These are phyloP conservation scores for Mycena latifolia DNA, from an alignment of 768 basidiomycete genomes.

Conservation along the genomic window DNA sequence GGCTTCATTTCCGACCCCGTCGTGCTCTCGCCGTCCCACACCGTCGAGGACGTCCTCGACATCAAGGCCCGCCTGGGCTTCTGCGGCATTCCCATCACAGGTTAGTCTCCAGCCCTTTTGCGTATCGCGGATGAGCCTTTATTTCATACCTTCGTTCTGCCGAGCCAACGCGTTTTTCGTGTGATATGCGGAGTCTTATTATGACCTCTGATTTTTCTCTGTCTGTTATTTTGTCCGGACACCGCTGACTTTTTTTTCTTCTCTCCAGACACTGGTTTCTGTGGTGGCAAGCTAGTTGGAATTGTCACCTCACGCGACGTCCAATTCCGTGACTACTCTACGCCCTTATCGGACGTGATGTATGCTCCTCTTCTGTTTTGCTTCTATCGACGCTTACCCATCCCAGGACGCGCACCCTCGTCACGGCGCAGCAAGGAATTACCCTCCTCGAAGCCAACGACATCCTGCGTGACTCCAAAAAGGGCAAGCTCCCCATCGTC, in stretches of 20 bases:
- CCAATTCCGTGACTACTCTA: slow-evolving; percentile 83
- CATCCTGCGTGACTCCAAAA: slow-evolving; percentile 95
- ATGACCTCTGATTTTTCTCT: slow-evolving; percentile 51
- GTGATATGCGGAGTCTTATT: slow-evolving; percentile 79
- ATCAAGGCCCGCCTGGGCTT: slow-evolving; percentile 95
- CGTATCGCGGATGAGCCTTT: slow-evolving; percentile 58
- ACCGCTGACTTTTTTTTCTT: slow-evolving; percentile 39
- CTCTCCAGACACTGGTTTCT: slow-evolving; percentile 89
- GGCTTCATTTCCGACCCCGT: slow-evolving; percentile 98
- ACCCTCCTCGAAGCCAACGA: slow-evolving; percentile 93
- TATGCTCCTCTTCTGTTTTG: not conserved
- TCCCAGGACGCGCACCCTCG: slow-evolving; percentile 77
- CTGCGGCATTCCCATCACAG: slow-evolving; percentile 97
- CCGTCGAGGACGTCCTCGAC: slow-evolving; percentile 91
- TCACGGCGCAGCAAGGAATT: slow-evolving; percentile 90
- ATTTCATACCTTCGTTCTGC: slow-evolving; percentile 89
- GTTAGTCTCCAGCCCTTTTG: slow-evolving; percentile 62
- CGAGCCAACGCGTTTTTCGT: slow-evolving; percentile 75
- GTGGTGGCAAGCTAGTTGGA: slow-evolving; percentile 94
- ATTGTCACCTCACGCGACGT: slow-evolving; percentile 98
- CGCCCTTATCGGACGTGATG: slow-evolving; percentile 84
- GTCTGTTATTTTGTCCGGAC: slow-evolving; percentile 21
- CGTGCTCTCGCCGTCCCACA: slow-evolving; percentile 81
- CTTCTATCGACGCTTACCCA: not conserved
- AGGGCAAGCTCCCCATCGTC: slow-evolving; percentile 95